Percentiles rank a stretch among this genome's conserved stretches.
These are phyloP conservation scores for Naganishia sp. DNA, from an alignment of 1,284 basidiomycete genomes.

Conservation along the genomic window DNA sequence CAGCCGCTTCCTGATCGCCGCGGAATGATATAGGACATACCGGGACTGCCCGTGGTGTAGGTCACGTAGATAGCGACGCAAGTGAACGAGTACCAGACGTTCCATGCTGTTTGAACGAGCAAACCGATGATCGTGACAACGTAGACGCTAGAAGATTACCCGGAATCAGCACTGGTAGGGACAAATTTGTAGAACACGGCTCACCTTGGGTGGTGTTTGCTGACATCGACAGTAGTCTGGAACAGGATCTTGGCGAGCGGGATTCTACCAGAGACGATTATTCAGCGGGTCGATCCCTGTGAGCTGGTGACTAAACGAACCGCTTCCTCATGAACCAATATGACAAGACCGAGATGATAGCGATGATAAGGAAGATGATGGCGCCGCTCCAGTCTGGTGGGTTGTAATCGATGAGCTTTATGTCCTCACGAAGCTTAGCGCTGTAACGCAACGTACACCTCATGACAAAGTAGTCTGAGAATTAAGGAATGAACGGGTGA, in stretches of 20 bases:
- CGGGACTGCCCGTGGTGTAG: slow-evolving; percentile 72
- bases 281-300: not conserved
- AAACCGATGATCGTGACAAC: slow-evolving; percentile 72
- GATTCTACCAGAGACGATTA: slow-evolving; percentile 57
- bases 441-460: slow-evolving; percentile 53
- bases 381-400: slow-evolving; percentile 57
- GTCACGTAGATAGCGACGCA: slow-evolving; percentile 64
- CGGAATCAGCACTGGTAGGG: not conserved
- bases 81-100: slow-evolving; percentile 59
- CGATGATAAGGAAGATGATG: slow-evolving; percentile 69
- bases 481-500: not conserved
- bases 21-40: slow-evolving; percentile 51
- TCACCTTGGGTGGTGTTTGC: slow-evolving; percentile 71
- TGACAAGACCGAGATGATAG: slow-evolving; percentile 76
- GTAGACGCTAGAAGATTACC: slow-evolving; percentile 59
- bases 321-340: slow-evolving; percentile 55
- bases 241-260: slow-evolving; percentile 75
- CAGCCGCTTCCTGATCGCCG: not conserved
- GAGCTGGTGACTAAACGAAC: slow-evolving; percentile 33
- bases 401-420: not conserved
- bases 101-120: slow-evolving; percentile 67
- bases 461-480: slow-evolving; percentile 69
- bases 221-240: slow-evolving; percentile 74
- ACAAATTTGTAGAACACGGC: not conserved
- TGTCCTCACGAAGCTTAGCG: not conserved